Percentiles rank a stretch among this genome's conserved stretches.
phyloP scores from a whole-genome alignment of 805 yeast species.

The Ogataea minuta region DNA sequence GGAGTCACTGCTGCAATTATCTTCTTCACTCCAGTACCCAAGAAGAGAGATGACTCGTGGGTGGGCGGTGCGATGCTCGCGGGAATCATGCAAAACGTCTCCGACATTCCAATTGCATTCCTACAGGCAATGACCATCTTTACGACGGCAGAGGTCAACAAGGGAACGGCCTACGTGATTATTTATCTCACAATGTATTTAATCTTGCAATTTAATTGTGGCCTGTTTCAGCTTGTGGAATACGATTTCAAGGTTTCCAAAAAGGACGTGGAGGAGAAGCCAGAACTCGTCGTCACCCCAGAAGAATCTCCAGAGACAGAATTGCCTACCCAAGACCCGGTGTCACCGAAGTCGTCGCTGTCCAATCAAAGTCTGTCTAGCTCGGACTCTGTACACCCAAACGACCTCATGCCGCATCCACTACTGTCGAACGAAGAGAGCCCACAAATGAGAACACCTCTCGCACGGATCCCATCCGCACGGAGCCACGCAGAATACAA shows the following conservation, averaged over 20 bases:
- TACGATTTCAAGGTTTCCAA: slow-evolving; percentile 45
- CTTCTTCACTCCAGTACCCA: slow-evolving; percentile 49
- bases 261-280: slow-evolving; percentile 11
- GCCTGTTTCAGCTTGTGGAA: slow-evolving; percentile 47
- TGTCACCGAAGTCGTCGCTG: slow-evolving; percentile 17
- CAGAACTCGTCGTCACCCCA: background rate
- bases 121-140: slow-evolving; percentile 56
- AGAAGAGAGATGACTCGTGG: slow-evolving; percentile 46
- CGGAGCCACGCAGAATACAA: slow-evolving; percentile 18
- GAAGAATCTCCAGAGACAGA: slow-evolving; percentile 2
- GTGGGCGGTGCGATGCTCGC: slow-evolving; percentile 68
- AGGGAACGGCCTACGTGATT: slow-evolving; percentile 51
- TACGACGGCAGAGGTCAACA: slow-evolving; percentile 34
- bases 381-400: slow-evolving; percentile 2
- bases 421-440: slow-evolving; percentile 7
- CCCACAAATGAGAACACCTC: slow-evolving; percentile 5
- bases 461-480: slow-evolving; percentile 34
- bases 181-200: slow-evolving; percentile 55
- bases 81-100: slow-evolving; percentile 70
- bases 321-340: background rate
- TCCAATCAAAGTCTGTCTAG: slow-evolving; percentile 18
- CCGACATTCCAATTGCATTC: slow-evolving; percentile 77
- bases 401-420: slow-evolving; percentile 16
- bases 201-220: slow-evolving; percentile 51
- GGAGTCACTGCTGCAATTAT: slow-evolving; percentile 40